Conservation (phyloP, 75 land plant species). For the Picea glauca region DNA sequence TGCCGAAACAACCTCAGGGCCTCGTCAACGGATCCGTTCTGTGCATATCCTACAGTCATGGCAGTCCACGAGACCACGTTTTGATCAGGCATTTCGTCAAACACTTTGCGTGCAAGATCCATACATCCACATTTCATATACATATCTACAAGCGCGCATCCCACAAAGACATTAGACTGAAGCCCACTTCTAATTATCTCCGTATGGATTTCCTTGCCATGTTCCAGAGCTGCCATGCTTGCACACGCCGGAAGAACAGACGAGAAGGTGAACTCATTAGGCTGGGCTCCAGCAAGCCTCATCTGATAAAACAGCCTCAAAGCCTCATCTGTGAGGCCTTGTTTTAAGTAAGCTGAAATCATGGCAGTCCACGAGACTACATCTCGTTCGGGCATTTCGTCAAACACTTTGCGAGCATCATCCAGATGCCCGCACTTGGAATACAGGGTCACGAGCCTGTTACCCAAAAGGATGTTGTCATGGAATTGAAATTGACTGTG, state of each 20-base stretch:
- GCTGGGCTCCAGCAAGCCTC: neutral
- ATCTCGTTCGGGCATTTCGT: conserved; percentile 30
- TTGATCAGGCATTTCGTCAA: conserved; percentile 10
- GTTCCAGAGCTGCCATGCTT: neutral
- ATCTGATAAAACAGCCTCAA: conserved; percentile 9
- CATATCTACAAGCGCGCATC: conserved; percentile 7
- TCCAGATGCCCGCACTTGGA: conserved; percentile 17
- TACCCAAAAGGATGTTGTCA: conserved; percentile 37
- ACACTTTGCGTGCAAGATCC: conserved; percentile 6
- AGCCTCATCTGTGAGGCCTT: conserved; percentile 13
- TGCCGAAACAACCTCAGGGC: conserved; percentile 33
- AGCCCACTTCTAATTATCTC: neutral
- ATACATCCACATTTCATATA: conserved; percentile 15
- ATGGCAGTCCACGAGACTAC: conserved; percentile 49
- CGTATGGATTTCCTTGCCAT: neutral
- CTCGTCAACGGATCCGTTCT: conserved; percentile 17
- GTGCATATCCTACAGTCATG: conserved; percentile 15
- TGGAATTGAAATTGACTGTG: conserved; percentile 18
- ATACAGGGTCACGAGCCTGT: conserved; percentile 45
- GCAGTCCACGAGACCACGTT: conserved; percentile 14
- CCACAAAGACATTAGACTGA: neutral
- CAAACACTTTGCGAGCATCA: conserved; percentile 42
- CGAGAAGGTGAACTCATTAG: conserved; percentile 7
- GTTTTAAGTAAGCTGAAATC: conserved; percentile 41
- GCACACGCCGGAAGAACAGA: neutral